Percentiles rank a stretch among this genome's conserved stretches.
Conservation (phyloP, 768 basidiomycete genomes). For the Rhodotorula babjevae region DNA sequence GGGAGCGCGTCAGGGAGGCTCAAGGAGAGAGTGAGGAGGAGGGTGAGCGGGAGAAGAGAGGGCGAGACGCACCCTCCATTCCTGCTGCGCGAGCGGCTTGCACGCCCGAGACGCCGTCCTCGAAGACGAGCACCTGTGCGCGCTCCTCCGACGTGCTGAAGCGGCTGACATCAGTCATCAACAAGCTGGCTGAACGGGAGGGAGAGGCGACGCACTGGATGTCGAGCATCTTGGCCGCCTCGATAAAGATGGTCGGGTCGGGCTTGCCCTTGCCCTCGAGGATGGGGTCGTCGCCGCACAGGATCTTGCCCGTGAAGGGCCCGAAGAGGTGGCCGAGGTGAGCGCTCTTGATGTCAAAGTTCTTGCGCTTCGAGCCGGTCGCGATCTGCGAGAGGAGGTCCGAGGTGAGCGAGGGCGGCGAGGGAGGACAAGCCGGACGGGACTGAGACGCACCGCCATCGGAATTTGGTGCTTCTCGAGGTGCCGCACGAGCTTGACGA, state of each 20-base stretch:
- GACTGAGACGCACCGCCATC: constrained; percentile 59
- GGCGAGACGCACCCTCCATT: constrained; percentile 63
- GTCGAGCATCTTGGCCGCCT: constrained; percentile 59
- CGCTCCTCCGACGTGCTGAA: constrained; percentile 50
- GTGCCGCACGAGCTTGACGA: constrained; percentile 63
- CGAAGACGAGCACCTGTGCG: constrained; percentile 67
- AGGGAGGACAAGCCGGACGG: no score
- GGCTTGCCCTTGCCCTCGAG: constrained; percentile 61
- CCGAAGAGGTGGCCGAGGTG: constrained; percentile 60
- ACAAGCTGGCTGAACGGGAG: background rate
- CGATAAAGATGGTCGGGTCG: constrained; percentile 72
- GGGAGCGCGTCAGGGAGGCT: background rate
- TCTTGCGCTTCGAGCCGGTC: constrained; percentile 65
- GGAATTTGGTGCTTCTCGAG: constrained; percentile 64
- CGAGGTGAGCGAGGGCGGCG: background rate
- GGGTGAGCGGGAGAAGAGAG: no score
- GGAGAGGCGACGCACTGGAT: constrained; percentile 44
- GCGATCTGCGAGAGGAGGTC: constrained; percentile 48
- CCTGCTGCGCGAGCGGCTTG: constrained; percentile 77
- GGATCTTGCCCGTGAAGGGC: constrained; percentile 60
- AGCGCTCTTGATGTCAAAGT: constrained; percentile 63
- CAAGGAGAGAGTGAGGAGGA: background rate
- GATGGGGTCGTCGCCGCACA: constrained; percentile 66
- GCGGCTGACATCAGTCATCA: background rate
- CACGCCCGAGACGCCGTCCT: constrained; percentile 72